Base-by-base conservation (phyloP, 768 basidiomycete species). In the Lactifluus pinguis region DNA sequence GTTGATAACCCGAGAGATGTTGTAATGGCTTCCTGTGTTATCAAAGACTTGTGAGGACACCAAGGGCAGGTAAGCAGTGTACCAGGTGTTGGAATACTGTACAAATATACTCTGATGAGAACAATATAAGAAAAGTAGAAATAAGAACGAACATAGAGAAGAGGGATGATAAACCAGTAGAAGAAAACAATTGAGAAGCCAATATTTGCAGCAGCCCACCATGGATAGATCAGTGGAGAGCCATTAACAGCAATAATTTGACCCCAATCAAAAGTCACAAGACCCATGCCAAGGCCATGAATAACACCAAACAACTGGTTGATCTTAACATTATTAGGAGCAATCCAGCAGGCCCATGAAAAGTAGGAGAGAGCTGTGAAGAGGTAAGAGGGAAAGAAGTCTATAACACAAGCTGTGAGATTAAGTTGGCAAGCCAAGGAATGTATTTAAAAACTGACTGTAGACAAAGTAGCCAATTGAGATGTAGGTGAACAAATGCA, bases 291-390 rank as follows among this genome's bases (percentile, higher is more conserved):
- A 3, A 42, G 14, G 41, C 41, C 41, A 6, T 42, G 41, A 42
- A 15, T 42, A 60, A 82, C 82, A 36, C 89, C 88, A 65, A 91
- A 90, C 68, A 90, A 73, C 67, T 86, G 83, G 71, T 89, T 91
- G 67, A 92, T 79, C 50, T 72, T 75, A 14, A 42, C 38, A 68
- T 89, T 89, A 67, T 25, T 25, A 25, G 25, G 25, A 25, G n/a
- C 25, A 25, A 25, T 25, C 25, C 25, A 25, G 25, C 25, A 25
- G 1, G 2, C 25, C 25, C 87, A 95, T 1, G 87, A 89, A 72
- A 98, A 98, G 51, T 6, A 52, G 1, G 55, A 57, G 19, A 62
- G 25, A 4, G 49, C 66, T 65, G 65, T 8, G 14, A 61, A 59
- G 13, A 60, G 39, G 34, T 56, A 63, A 6, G 55, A 38, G 7